Evolutionary conservation across 2,329 filamentous ascomycete species (phyloP), one percentile per base, ranked within the genome.

Genomic region (Aulographum hederae): DNA sequence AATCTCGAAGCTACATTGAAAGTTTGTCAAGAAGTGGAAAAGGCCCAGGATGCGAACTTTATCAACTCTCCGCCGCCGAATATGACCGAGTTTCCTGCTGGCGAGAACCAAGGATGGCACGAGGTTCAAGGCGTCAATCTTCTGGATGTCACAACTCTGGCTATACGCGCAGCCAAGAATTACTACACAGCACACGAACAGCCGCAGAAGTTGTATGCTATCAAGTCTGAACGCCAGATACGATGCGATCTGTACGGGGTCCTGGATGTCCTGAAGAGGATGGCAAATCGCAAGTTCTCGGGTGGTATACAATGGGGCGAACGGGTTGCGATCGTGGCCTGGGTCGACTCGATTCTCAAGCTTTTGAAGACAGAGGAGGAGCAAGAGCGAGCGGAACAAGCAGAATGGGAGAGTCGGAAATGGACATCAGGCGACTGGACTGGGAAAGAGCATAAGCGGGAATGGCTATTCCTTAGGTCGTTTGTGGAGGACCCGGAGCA

Each of bases 171-270:
- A 1, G 89, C 89, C 32, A 93, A 91, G 56, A 76, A 91, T 45
- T 98, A 95, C 57, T 95, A 98, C 55, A 94, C 85, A 0, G 70
- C 82, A 3, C 89, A 95, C 49, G 79, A 91, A 46, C 67, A 85
- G 32, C 82, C 85, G 2, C 77, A 89, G 42, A 74, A 80, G 23
- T 62, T 95, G 13, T 81, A 89, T 46, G 61, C 77, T 18, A 91
- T 95, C 54, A 85, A 81, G 52, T 73, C 81, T 1, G 89, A 98
- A 52, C 80, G 77, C 39, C 68, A 78, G 41, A 77, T 98, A 30
- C 74, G 89, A 26, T 65, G 77, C 31, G 86, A 95, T 44, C 60
- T 95, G 6, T 69, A 93, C 26, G 69, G 72, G 34, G 80, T 93
- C 26, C 73, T 98, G 52, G 89, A 98, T 43, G 75, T 91, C 3